Evolutionary conservation across 2,329 filamentous ascomycete genomes (phyloP).

Genomic region (Aspergillus versicolor): DNA sequence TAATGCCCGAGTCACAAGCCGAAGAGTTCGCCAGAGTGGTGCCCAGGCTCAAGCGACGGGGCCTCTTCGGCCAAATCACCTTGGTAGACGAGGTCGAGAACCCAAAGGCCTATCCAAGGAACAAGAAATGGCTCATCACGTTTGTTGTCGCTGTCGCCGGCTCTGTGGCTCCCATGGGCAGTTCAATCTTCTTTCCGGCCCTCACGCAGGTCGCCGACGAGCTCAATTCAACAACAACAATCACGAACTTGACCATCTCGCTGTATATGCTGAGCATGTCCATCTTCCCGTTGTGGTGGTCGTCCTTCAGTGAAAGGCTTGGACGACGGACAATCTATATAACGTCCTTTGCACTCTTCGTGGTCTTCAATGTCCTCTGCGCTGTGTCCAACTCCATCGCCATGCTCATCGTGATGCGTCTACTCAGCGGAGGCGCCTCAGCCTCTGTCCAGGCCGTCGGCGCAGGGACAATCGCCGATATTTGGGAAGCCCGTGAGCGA

Average conservation of each 20-base stretch:
- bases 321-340: constrained; percentile 79
- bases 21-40: constrained; percentile 47
- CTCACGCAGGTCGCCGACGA: constrained; percentile 63
- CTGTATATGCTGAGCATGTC: constrained; percentile 81
- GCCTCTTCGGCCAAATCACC: constrained; percentile 68
- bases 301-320: constrained; percentile 69
- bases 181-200: constrained; percentile 77
- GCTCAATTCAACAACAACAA: constrained; percentile 61
- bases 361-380: constrained; percentile 67
- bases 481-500: constrained; percentile 72
- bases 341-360: constrained; percentile 69
- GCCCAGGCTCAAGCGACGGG: constrained; percentile 60
- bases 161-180: constrained; percentile 77
- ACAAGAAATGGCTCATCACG: constrained; percentile 83
- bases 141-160: constrained; percentile 74
- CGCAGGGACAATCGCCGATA: constrained; percentile 77
- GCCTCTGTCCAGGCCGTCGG: constrained; percentile 81
- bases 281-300: constrained; percentile 87
- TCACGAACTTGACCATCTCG: constrained; percentile 73
- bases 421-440: constrained; percentile 72
- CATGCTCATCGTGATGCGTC: constrained; percentile 76
- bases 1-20: constrained; percentile 17
- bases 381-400: constrained; percentile 68
- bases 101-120: constrained; percentile 69
- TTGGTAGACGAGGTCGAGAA: constrained; percentile 76